Evolutionary conservation across 169 alveolate genomes (phyloP).

Genomic region (Ichthyophthirius multifiliis): DNA sequence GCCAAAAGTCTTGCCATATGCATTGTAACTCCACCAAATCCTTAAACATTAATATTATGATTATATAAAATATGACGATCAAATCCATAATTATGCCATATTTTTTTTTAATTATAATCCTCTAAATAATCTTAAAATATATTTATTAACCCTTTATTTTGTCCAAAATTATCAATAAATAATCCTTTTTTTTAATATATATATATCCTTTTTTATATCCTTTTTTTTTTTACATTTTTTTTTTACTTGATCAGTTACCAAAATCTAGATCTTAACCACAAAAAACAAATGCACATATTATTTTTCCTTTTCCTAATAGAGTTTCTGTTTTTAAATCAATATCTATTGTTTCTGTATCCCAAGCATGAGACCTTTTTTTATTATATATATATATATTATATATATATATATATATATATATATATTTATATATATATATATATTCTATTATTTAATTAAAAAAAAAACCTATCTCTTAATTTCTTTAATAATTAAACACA

Average conservation of each 20-base stretch:
- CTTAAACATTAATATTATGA: slow-evolving; percentile 70
- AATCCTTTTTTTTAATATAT: slow-evolving; percentile 22
- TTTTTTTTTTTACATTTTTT: not conserved
- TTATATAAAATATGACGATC: slow-evolving; percentile 76
- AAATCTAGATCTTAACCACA: slow-evolving; percentile 80
- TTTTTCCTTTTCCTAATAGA: slow-evolving; percentile 71
- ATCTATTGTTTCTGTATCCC: slow-evolving; percentile 84
- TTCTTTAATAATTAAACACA: slow-evolving; percentile 44
- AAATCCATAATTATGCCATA: slow-evolving; percentile 78
- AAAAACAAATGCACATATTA: slow-evolving; percentile 74
- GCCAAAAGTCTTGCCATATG: slow-evolving; percentile 78
- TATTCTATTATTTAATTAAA: no score
- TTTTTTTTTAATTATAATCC: slow-evolving; percentile 47
- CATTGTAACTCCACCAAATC: slow-evolving; percentile 81
- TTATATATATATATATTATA: not conserved
- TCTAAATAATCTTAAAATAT: slow-evolving; percentile 73
- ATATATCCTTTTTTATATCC: not conserved
- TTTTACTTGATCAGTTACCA: slow-evolving; percentile 72
- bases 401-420: not conserved
- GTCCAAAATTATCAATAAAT: slow-evolving; percentile 73
- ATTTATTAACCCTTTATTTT: slow-evolving; percentile 52
- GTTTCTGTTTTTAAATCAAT: slow-evolving; percentile 62
- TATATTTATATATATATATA: not conserved
- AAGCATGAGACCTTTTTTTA: slow-evolving; percentile 75
- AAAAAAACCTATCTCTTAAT: slow-evolving; percentile 1